Conservation (phyloP, 1,139 yeast species). For the Kodamaea sp. region DNA sequence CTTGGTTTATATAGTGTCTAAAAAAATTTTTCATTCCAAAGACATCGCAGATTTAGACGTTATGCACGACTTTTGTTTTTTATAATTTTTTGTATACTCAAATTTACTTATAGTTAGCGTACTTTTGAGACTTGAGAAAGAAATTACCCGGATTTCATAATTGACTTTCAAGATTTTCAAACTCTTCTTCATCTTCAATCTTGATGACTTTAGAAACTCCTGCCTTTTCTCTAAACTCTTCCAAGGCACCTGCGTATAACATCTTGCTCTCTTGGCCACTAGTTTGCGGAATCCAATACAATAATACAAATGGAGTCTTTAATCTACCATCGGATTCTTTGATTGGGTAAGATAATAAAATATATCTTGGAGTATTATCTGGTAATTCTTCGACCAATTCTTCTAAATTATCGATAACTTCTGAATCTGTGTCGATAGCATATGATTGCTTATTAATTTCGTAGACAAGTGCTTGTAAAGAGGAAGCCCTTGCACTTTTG, state of each 20-base stretch:
- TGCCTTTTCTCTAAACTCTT: slow-evolving; percentile 70
- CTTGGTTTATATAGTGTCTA: slow-evolving; percentile 2
- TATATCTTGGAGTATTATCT: slow-evolving; percentile 73
- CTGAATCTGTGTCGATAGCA: slow-evolving; percentile 51
- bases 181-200: slow-evolving; percentile 59
- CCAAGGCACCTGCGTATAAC: slow-evolving; percentile 90
- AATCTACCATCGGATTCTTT: slow-evolving; percentile 67
- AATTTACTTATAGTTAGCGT: neutral
- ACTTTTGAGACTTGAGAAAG: neutral
- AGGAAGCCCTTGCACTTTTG: slow-evolving; percentile 60
- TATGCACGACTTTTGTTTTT: slow-evolving; percentile 7
- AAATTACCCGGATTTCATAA: slow-evolving; percentile 9
- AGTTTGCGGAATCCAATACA: slow-evolving; percentile 86
- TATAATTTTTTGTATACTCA: too few relatives aligned
- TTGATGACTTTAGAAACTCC: slow-evolving; percentile 60
- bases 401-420: slow-evolving; percentile 45
- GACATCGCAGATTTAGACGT: neutral
- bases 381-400: slow-evolving; percentile 75
- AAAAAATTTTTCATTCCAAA: slow-evolving; percentile 15
- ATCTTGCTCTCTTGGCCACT: slow-evolving; percentile 74
- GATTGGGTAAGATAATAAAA: slow-evolving; percentile 75
- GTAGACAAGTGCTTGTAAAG: slow-evolving; percentile 63
- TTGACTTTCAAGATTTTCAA: slow-evolving; percentile 44
- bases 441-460: slow-evolving; percentile 53
- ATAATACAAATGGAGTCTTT: slow-evolving; percentile 67